Base-by-base conservation (phyloP, 164 flowering plant genomes). In the Tetrastigma voinierianum region DNA sequence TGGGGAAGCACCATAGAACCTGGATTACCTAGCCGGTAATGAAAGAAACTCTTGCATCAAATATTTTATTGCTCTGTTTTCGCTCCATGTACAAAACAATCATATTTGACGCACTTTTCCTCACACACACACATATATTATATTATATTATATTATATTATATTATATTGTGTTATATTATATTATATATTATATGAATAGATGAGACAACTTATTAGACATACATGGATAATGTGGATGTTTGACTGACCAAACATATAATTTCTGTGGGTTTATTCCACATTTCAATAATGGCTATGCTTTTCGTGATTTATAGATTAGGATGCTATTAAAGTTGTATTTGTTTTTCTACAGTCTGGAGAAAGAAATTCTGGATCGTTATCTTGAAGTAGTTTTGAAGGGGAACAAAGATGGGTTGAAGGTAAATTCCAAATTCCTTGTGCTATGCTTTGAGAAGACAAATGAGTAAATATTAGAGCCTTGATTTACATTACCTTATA, bases 1-100 rank as follows among this genome's bases (percentile, higher is more conserved):
- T 76, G 98, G 99, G 99, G 99, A 65, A 95, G 98, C 75, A 92
- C 98, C 25, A 95, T 95, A 97, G 92, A 95, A 75, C 99, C 99
- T 67, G 99, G 99, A 74, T 81, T 95, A 70, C 97, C 99, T 70
- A 95, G 98, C 78, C 94, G 97, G 97, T 95, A 89, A 77, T 72
- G 13, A 68, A 9, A n/a, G 74, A 60, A 24, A 13, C 46, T 47
- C 40, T 60, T 18, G 19, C 15, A 17, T 21, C 4, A 43, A 21
- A 23, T 46, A 25, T 21, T 40, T 11, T 7, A 23, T 56, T 16
- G 46, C 47, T 10, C 65, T 19, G 44, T 45, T 40, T 57, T 4
- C 46, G 1, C 14, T 17, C 9, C 18, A 10, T 11, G 15, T n/a
- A 43, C 40, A 0, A 32, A 4, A 32, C 40, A 32, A 32, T 4